Conservation (phyloP, 2,329 filamentous ascomycete species). For the Alternaria sp. region DNA sequence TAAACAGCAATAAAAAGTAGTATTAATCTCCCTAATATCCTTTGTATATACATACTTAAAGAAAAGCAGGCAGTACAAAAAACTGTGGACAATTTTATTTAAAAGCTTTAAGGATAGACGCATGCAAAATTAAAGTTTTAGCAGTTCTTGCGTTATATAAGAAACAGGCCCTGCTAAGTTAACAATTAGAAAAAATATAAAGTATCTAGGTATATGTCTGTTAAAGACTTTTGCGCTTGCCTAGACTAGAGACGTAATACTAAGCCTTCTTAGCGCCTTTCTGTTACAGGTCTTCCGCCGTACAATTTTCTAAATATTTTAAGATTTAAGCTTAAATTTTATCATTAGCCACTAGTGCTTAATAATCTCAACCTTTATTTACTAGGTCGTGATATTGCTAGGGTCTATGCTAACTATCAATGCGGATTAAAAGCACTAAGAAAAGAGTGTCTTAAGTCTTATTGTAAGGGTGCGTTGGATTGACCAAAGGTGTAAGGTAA, state of each 20-base stretch:
- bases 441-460: not conserved
- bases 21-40: not conserved
- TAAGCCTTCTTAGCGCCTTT: not conserved
- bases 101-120: not conserved
- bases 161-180: not conserved
- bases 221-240: not conserved
- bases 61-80: not conserved
- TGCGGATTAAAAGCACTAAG: not conserved
- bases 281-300: not conserved
- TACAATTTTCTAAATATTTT: not conserved
- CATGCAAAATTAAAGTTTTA: not conserved
- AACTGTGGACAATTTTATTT: not conserved
- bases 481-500: no score
- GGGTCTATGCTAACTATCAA: not conserved
- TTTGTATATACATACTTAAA: not conserved
- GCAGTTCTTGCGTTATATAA: not conserved
- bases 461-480: no score
- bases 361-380: not conserved
- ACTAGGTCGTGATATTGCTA: not conserved
- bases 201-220: not conserved
- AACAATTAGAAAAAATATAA: not conserved
- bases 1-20: not conserved
- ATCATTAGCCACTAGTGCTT: not conserved
- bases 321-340: not conserved
- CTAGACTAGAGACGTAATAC: not conserved